A percentile compares a stretch with the other conserved stretches of the same genome.
Evolutionary conservation across 345 rosid species (phyloP).

Genomic region (Bruguiera parviflora): DNA sequence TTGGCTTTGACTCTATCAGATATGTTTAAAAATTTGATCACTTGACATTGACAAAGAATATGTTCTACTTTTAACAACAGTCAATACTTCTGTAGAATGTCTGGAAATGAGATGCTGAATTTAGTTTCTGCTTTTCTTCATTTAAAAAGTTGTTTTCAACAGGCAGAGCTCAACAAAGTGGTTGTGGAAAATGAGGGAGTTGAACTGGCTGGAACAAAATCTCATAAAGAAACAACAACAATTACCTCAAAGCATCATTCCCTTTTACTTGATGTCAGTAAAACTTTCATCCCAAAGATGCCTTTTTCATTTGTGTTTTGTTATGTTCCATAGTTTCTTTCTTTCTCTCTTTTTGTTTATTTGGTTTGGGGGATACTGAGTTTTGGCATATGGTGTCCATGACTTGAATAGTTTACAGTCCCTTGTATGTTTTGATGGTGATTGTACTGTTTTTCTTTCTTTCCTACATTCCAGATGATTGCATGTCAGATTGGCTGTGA

Average conservation of each 20-base stretch:
- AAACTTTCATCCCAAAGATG: not conserved
- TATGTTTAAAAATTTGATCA: not conserved
- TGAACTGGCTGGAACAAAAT: conserved; percentile 32
- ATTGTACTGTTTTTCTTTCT: conserved; percentile 9
- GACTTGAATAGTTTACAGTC: not conserved
- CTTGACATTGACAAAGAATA: not conserved
- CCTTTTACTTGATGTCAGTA: conserved; percentile 61
- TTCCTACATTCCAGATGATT: conserved; percentile 45
- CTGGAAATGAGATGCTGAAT: too few species aligned
- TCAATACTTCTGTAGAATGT: not conserved
- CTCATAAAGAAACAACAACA: conserved; percentile 9
- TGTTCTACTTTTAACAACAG: not conserved
- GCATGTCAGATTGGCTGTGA: conserved; percentile 59
- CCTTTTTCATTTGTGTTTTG: not conserved
- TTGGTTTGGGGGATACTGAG: not conserved
- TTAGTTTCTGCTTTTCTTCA: conserved; percentile 14
- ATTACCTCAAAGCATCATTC: conserved; percentile 61
- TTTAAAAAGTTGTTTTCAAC: conserved; percentile 22
- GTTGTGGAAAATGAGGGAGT: conserved; percentile 43
- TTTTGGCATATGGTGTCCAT: not conserved
- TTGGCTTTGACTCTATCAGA: not conserved
- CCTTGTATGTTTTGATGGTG: not conserved
- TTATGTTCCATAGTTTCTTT: not conserved
- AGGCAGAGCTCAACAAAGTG: conserved; percentile 74
- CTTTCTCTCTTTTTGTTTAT: not conserved